Evolutionary conservation across 495 filamentous ascomycete species (phyloP).

Genomic region (Penicillium salamii): DNA sequence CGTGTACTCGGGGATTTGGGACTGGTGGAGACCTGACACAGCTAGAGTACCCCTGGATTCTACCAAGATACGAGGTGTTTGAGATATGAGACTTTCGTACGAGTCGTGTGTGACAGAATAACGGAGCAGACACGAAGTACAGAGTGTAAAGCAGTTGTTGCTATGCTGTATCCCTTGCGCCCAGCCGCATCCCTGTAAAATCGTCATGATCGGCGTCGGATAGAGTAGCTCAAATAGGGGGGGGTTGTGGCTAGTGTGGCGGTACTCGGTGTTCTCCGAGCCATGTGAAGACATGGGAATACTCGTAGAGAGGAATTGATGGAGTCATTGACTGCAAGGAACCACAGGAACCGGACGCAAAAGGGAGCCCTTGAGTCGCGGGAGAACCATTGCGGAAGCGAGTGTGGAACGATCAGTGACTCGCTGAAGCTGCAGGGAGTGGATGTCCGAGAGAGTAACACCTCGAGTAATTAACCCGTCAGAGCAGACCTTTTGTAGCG

Average conservation of each 20-base stretch:
- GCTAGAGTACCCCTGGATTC: constrained; percentile 4
- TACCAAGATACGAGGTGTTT: neutral
- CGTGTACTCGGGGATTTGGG: neutral
- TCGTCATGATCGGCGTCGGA: constrained; percentile 1
- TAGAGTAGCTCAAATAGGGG: neutral
- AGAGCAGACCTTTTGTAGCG: too few species aligned
- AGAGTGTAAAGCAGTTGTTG: too few species aligned
- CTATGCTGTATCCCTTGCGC: neutral
- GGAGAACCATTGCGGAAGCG: constrained; percentile 2
- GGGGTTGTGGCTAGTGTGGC: neutral
- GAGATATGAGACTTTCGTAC: neutral
- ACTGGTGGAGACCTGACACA: neutral
- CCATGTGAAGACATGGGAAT: neutral
- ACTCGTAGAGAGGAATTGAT: neutral
- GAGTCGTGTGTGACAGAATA: neutral
- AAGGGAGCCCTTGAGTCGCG: too few species aligned
- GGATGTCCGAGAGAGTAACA: neutral
- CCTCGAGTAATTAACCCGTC: constrained; percentile 1
- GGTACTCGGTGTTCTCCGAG: constrained; percentile 11
- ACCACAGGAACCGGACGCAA: neutral
- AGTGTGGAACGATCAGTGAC: constrained; percentile 20
- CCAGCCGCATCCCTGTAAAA: neutral
- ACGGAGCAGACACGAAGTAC: too few species aligned
- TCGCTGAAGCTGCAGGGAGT: constrained; percentile 13
- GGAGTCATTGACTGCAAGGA: constrained; percentile 19